A percentile compares a stretch with the other conserved stretches of the same genome.
phyloP scores from a whole-genome alignment of 768 basidiomycete genomes.

The Neoboletus brunneissimus region DNA sequence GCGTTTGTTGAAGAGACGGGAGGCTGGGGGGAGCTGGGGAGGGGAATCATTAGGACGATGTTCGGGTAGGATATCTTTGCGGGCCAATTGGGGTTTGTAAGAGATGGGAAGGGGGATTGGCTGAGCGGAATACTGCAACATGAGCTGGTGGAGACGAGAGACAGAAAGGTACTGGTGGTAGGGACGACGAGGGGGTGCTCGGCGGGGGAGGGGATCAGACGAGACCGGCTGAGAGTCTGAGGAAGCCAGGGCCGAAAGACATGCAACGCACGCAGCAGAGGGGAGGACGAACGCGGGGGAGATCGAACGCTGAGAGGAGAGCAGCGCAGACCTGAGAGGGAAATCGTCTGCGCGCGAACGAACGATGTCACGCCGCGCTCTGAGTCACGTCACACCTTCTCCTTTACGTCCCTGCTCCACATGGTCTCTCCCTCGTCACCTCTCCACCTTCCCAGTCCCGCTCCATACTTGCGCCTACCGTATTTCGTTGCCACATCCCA shows the following conservation, averaged over 20 bases:
- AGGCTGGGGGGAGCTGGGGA: constrained; percentile 3
- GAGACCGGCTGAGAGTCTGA: constrained; percentile 44
- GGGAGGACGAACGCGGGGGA: constrained; percentile 12
- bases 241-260: constrained; percentile 25
- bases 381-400: background rate
- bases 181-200: constrained; percentile 30
- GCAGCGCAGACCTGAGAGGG: constrained; percentile 21
- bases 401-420: constrained; percentile 19
- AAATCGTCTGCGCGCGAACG: constrained; percentile 10
- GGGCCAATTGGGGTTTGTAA: constrained; percentile 26
- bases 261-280: constrained; percentile 21
- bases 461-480: too few relatives aligned
- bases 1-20: constrained; percentile 35
- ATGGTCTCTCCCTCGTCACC: constrained; percentile 1
- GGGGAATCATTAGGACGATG: constrained; percentile 28
- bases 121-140: constrained; percentile 56
- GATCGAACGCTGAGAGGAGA: constrained; percentile 20
- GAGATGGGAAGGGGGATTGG: constrained; percentile 34
- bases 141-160: constrained; percentile 36
- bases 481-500: too few relatives aligned
- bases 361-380: background rate
- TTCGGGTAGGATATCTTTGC: constrained; percentile 34
- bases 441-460: background rate
- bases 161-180: constrained; percentile 32
- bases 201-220: constrained; percentile 45